Conservation (phyloP, 2,329 filamentous ascomycete species). For the Drechmeria coniospora region DNA sequence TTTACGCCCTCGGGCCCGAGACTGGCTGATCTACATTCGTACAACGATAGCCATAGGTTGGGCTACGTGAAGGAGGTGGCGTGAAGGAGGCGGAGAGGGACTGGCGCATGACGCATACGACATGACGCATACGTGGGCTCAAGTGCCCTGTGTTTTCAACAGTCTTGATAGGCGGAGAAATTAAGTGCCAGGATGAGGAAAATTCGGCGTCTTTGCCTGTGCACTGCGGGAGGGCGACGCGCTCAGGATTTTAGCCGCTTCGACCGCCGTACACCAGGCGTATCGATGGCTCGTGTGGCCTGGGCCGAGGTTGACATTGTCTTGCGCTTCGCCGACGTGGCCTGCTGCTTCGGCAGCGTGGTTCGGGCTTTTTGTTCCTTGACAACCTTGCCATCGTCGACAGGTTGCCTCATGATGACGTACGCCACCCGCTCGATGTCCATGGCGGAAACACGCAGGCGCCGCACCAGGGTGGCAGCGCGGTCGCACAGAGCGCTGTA, state of each 20-base stretch:
- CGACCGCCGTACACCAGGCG: slow-evolving; percentile 4
- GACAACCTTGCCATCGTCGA: slow-evolving; percentile 1
- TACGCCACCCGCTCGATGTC: slow-evolving; percentile 59
- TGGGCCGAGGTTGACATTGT: not conserved
- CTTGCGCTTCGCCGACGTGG: slow-evolving; percentile 10
- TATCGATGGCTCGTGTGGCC: not conserved
- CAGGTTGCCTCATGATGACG: slow-evolving; percentile 39
- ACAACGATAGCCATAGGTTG: too few species aligned
- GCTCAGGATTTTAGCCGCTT: slow-evolving; percentile 4
- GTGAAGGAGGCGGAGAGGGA: too few species aligned
- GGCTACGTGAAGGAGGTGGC: too few species aligned
- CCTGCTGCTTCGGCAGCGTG: not conserved
- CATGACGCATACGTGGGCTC: too few species aligned
- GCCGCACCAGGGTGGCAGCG: slow-evolving; percentile 25
- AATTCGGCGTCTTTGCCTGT: too few species aligned
- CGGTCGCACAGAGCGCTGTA: slow-evolving; percentile 40
- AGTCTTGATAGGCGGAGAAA: too few species aligned
- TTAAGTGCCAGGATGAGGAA: too few species aligned
- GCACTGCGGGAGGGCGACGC: too few species aligned
- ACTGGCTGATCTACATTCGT: too few species aligned
- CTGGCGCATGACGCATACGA: too few species aligned
- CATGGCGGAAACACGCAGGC: slow-evolving; percentile 39
- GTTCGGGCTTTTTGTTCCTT: not conserved
- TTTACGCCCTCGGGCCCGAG: too few species aligned
- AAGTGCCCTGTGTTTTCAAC: too few species aligned